Evolutionary conservation across 768 basidiomycete genomes (phyloP), one percentile per base, ranked within the genome.

Genomic region (Fomitopsis serialis): DNA sequence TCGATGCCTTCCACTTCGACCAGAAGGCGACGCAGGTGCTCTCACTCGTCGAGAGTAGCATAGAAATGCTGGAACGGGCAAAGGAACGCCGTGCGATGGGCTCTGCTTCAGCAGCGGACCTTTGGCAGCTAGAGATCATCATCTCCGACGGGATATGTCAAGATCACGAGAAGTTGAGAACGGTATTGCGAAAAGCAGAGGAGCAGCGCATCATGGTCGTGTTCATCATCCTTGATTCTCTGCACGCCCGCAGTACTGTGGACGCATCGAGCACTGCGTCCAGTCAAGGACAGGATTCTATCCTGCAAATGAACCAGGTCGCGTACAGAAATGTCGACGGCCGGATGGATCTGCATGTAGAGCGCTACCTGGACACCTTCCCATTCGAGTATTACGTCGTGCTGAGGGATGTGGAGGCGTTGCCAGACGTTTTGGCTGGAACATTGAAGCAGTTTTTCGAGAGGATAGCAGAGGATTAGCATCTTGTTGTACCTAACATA

Each of bases 111-210:
- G 79, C 87, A 6, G 79, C 81, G 17, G 94, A 98, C 57, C 74
- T 99, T 22, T 98, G 97, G 97, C 97, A 99, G 66, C 78, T 99
- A 50, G 82, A 98, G 68, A 91, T 98, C 72, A 97, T 99, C 76
- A 92, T 99, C 56, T 98, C 94, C 15, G 97, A 99, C 63, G 97
- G 97, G n/a, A 89, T 98, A 60, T 98, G 95, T 66, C 93, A 98
- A 67, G 91, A 97, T 64, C 95, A 98, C 68, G 89, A 94, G 40
- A 77, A 79, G 59, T 76, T 99, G 47, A 83, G 88, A 35, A 83
- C 84, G 2, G 70, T 91, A 25, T 74, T 99, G 19, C 77, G 97
- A 34, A 83, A 81, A 59, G 97, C 96, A 3, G 83, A 87, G 60
- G 95, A 91, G 61, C 90, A 93, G 67, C 78, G 87, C 25, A 85